Evolutionary conservation across 352 stramenopile species (phyloP).

Genomic region (Bremia lactucae): DNA sequence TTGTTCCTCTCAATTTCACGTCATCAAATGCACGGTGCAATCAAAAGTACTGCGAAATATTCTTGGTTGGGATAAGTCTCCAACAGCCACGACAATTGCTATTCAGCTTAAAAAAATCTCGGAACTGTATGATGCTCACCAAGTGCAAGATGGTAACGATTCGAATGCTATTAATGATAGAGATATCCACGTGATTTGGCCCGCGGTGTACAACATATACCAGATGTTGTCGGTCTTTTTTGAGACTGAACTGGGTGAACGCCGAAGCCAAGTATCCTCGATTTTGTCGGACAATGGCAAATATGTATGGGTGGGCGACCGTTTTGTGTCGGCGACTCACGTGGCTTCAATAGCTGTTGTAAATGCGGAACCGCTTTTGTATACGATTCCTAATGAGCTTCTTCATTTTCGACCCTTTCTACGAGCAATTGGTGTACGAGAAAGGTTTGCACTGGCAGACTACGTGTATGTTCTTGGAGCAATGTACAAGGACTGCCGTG

Average conservation of each 20-base stretch:
- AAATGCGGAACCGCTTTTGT: conserved; percentile 59
- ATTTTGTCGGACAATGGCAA: conserved; percentile 31
- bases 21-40: conserved; percentile 35
- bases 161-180: conserved; percentile 2
- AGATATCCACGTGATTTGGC: conserved; percentile 36
- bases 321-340: conserved; percentile 39
- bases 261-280: conserved; percentile 19
- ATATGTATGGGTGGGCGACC: conserved; percentile 52
- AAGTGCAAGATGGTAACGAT: not conserved
- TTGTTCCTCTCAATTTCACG: conserved; percentile 56
- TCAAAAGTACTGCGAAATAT: conserved; percentile 29
- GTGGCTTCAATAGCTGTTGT: conserved; percentile 38
- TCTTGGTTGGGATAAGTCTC: conserved; percentile 34
- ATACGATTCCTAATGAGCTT: conserved; percentile 45
- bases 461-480: conserved; percentile 45
- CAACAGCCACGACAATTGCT: conserved; percentile 33
- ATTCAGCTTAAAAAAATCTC: conserved; percentile 42
- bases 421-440: conserved; percentile 47
- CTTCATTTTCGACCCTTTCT: conserved; percentile 56
- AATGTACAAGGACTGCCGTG: conserved; percentile 37
- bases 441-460: conserved; percentile 41
- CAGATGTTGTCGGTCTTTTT: conserved; percentile 45
- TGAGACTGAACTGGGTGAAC: conserved; percentile 23
- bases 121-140: conserved; percentile 17
- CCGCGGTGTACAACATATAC: conserved; percentile 52